These are phyloP conservation scores for Cymbopogon flexuosus DNA, from an alignment of 202 grass and related monocot species.

Conservation along the genomic window DNA sequence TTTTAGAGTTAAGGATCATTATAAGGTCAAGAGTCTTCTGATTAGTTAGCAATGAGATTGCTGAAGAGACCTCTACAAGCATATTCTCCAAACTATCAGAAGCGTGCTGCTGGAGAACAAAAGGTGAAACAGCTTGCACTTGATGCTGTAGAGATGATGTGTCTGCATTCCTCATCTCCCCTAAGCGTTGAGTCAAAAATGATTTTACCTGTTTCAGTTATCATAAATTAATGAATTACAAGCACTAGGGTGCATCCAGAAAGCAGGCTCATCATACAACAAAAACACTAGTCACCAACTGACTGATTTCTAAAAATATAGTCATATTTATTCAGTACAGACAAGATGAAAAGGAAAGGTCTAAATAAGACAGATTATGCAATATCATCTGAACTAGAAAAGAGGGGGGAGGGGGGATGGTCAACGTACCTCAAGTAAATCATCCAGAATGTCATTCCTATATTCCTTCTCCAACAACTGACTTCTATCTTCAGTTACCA, in stretches of 20 bases:
- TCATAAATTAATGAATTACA: conserved; percentile 24
- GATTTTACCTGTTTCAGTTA: conserved; percentile 64
- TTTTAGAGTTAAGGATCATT: conserved; percentile 97
- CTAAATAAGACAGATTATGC: background rate
- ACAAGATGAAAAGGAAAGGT: background rate
- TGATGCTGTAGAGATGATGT: conserved; percentile 90
- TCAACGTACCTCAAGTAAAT: conserved; percentile 81
- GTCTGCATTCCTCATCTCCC: conserved; percentile 68
- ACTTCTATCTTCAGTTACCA: conserved; percentile 61
- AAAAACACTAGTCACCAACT: conserved; percentile 5
- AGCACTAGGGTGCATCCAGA: background rate
- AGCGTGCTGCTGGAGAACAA: conserved; percentile 87
- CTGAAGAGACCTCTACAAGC: conserved; percentile 58
- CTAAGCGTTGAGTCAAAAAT: conserved; percentile 70
- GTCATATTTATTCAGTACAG: background rate
- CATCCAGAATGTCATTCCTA: conserved; percentile 90
- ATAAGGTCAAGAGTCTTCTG: conserved; percentile 90
- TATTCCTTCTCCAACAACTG: conserved; percentile 79
- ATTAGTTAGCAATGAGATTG: conserved; percentile 80
- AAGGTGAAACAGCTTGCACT: conserved; percentile 86
- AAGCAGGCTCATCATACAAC: background rate
- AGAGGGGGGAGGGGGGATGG: background rate
- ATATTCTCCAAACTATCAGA: conserved; percentile 61
- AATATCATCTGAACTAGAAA: background rate
- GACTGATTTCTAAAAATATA: conserved; percentile 4